A percentile compares a stretch with the other conserved stretches of the same genome.
phyloP scores from a whole-genome alignment of 345 rosid genomes.

The Gossypium stocksii region DNA sequence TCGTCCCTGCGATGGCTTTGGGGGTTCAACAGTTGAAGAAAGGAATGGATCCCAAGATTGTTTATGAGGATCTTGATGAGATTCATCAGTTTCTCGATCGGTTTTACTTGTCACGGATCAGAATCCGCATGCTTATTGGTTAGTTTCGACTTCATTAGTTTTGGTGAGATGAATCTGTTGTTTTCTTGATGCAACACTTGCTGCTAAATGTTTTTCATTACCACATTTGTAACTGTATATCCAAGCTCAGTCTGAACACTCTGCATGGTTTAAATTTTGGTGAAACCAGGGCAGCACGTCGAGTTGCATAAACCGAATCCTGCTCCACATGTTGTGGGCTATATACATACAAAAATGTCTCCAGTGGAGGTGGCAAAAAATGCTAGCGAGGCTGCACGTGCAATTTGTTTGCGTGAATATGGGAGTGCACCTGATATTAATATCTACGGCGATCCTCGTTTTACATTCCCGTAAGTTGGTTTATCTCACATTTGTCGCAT shows the following conservation, averaged over 20 bases:
- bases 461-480: constrained; percentile 86
- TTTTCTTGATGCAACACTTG: neutral
- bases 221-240: neutral
- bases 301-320: constrained; percentile 95
- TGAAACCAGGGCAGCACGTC: constrained; percentile 93
- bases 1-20: constrained; percentile 93
- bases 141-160: constrained; percentile 20
- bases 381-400: constrained; percentile 89
- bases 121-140: constrained; percentile 95
- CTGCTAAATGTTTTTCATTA: neutral
- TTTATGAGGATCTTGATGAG: constrained; percentile 63
- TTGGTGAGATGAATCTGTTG: neutral
- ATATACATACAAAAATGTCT: constrained; percentile 93
- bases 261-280: constrained; percentile 12
- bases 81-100: constrained; percentile 94
- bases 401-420: constrained; percentile 80
- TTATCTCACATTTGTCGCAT: neutral
- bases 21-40: constrained; percentile 96
- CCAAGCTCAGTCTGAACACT: neutral
- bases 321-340: constrained; percentile 74
- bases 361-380: constrained; percentile 80
- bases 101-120: constrained; percentile 88
- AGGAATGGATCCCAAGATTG: constrained; percentile 48
- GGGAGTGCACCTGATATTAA: constrained; percentile 77
- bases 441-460: constrained; percentile 83